A percentile compares a stretch with the other conserved stretches of the same genome.
Conservation (phyloP, 768 basidiomycete genomes). For the Trametes villosa region DNA sequence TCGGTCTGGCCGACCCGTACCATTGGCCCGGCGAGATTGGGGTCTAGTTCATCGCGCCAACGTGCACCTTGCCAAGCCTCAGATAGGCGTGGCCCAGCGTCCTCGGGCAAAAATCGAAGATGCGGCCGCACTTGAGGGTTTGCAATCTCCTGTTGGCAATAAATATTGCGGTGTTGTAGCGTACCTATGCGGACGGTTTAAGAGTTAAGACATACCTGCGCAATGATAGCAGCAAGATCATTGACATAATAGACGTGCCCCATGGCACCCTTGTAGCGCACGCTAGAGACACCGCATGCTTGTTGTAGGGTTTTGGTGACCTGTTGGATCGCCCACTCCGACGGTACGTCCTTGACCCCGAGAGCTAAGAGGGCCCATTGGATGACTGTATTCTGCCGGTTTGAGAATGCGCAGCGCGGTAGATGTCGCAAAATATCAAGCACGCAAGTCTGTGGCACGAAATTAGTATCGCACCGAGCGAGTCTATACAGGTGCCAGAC, state of each 20-base stretch:
- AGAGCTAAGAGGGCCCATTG: conserved; percentile 4
- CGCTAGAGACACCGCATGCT: neutral
- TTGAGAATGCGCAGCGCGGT: conserved; percentile 14
- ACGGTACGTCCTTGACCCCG: conserved; percentile 3
- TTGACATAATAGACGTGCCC: conserved; percentile 17
- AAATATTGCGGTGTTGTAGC: neutral
- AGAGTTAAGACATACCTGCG: conserved; percentile 17
- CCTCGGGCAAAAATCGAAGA: conserved; percentile 9
- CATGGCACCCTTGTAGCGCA: conserved; percentile 7
- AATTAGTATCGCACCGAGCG: neutral
- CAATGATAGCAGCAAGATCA: conserved; percentile 5
- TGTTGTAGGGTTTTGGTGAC: neutral
- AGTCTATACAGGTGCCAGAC: too few relatives aligned
- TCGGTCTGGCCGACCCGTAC: neutral
- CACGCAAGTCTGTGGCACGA: conserved; percentile 39
- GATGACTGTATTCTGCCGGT: conserved; percentile 6
- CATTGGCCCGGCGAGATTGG: conserved; percentile 6
- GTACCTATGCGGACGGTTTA: too few relatives aligned
- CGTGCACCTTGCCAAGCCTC: conserved; percentile 11
- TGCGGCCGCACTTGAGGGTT: conserved; percentile 17
- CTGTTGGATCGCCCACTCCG: neutral
- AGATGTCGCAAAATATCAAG: conserved; percentile 53
- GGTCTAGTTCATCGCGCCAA: conserved; percentile 14
- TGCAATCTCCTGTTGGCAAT: conserved; percentile 10
- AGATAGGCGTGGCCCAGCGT: neutral